Percentiles rank a stretch among this genome's conserved stretches.
phyloP scores from a whole-genome alignment of 371 early-diverging fungal genomes.

The Mortierella sp. region DNA sequence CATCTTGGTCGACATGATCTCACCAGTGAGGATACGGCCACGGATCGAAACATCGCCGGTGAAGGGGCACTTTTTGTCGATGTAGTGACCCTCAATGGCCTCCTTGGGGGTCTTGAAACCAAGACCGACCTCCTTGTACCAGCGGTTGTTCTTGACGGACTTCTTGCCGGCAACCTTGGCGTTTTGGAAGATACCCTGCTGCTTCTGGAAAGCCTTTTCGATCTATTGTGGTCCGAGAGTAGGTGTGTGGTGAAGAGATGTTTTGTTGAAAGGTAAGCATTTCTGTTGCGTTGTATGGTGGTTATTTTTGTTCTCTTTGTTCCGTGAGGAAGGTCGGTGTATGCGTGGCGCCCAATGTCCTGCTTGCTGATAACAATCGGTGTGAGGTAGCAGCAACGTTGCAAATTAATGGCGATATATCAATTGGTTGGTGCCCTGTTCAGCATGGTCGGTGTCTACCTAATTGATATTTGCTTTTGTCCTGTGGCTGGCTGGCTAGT shows the following conservation, averaged over 20 bases:
- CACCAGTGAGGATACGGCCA: constrained; percentile 98
- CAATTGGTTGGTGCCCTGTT: not conserved
- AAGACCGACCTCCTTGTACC: constrained; percentile 99
- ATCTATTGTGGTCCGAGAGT: constrained; percentile 59
- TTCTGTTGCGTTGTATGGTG: not conserved
- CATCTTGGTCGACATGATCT: constrained; percentile 99
- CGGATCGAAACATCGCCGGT: constrained; percentile 98
- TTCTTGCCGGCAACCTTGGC: constrained; percentile 87
- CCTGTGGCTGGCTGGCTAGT: not conserved
- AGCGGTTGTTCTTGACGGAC: constrained; percentile 82
- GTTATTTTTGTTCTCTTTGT: not conserved
- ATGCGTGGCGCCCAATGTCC: not conserved
- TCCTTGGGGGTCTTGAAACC: constrained; percentile 99
- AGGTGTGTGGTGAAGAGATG: too few relatives aligned
- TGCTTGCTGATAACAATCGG: not conserved
- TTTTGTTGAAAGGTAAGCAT: not conserved
- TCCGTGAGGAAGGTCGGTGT: not conserved
- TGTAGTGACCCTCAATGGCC: constrained; percentile 97
- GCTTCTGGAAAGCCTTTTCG: constrained; percentile 98
- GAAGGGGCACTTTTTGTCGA: constrained; percentile 99
- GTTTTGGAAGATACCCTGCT: constrained; percentile 96
- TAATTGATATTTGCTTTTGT: not conserved
- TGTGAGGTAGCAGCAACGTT: too few relatives aligned
- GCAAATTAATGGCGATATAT: not conserved
- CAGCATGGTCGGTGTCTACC: not conserved